Evolutionary conservation across 2,329 filamentous ascomycete species (phyloP).

Genomic region (Penicillium verrucosum): DNA sequence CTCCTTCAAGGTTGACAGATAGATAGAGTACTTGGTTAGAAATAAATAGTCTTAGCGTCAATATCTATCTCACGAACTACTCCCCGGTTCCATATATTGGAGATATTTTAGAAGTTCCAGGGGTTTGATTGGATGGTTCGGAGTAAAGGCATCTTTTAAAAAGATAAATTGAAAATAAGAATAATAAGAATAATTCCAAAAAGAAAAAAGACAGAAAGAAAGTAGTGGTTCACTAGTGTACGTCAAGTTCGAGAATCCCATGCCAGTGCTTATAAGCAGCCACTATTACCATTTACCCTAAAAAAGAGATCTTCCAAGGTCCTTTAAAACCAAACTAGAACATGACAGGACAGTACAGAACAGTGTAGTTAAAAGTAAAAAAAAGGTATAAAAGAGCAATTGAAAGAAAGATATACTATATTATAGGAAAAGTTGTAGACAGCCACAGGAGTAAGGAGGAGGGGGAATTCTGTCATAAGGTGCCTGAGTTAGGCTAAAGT

Average conservation of each 20-base stretch:
- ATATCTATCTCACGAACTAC: conserved; percentile 11
- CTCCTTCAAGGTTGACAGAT: conserved; percentile 21
- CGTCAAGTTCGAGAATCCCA: conserved; percentile 2
- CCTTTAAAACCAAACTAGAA: background rate
- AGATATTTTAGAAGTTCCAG: background rate
- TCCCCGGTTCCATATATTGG: conserved; percentile 4
- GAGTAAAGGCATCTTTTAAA: background rate
- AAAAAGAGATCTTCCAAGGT: background rate
- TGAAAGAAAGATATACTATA: background rate
- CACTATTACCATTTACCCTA: background rate
- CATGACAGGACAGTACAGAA: too few relatives aligned
- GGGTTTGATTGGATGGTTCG: background rate
- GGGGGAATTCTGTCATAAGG: conserved; percentile 10
- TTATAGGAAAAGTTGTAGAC: background rate
- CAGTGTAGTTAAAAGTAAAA: background rate
- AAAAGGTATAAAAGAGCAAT: background rate
- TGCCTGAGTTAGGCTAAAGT: conserved; percentile 25
- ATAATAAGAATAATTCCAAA: too few relatives aligned
- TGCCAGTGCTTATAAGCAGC: background rate
- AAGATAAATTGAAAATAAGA: too few relatives aligned
- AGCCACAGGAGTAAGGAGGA: conserved; percentile 9
- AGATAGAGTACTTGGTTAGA: background rate
- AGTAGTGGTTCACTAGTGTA: conserved; percentile 2
- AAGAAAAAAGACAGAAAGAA: background rate
- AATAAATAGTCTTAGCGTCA: background rate